These are phyloP conservation scores for Aspergillus tanneri DNA, from an alignment of 2,329 filamentous ascomycete genomes.

Conservation along the genomic window DNA sequence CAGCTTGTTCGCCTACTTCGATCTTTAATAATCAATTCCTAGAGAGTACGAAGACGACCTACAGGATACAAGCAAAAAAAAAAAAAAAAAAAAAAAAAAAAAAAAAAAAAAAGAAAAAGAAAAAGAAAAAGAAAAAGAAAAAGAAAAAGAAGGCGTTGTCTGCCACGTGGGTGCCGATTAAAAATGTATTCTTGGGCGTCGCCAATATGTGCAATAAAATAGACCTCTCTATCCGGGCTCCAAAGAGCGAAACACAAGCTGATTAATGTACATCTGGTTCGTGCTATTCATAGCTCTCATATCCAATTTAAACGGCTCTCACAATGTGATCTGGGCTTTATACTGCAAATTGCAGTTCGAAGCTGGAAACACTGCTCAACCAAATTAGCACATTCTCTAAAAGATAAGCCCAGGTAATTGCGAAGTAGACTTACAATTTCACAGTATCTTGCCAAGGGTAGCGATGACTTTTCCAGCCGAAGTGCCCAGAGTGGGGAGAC, in stretches of 20 bases:
- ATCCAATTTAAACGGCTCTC: not conserved
- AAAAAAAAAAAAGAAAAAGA: not conserved
- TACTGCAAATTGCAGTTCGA: not conserved
- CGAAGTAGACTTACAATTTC: constrained; percentile 14
- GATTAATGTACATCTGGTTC: constrained; percentile 9
- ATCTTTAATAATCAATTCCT: not conserved
- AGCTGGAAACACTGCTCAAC: not conserved
- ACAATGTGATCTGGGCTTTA: not conserved
- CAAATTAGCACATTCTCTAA: not conserved
- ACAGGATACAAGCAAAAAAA: not conserved
- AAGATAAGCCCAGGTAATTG: not conserved
- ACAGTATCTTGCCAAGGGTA: constrained; percentile 28
- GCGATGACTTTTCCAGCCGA: constrained; percentile 25
- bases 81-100: not conserved
- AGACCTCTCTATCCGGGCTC: constrained; percentile 5
- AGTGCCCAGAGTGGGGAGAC: constrained; percentile 27
- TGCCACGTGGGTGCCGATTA: constrained; percentile 1
- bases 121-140: not conserved
- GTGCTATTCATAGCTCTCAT: constrained; percentile 8
- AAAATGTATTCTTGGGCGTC: constrained; percentile 3
- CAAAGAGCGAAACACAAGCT: not conserved
- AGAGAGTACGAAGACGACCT: not conserved
- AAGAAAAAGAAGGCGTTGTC: not conserved
- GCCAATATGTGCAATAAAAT: constrained; percentile 7
- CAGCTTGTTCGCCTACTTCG: not conserved